Evolutionary conservation across 495 filamentous ascomycete species (phyloP), one percentile per base, ranked within the genome.

Genomic region (Neurospora sp.): DNA sequence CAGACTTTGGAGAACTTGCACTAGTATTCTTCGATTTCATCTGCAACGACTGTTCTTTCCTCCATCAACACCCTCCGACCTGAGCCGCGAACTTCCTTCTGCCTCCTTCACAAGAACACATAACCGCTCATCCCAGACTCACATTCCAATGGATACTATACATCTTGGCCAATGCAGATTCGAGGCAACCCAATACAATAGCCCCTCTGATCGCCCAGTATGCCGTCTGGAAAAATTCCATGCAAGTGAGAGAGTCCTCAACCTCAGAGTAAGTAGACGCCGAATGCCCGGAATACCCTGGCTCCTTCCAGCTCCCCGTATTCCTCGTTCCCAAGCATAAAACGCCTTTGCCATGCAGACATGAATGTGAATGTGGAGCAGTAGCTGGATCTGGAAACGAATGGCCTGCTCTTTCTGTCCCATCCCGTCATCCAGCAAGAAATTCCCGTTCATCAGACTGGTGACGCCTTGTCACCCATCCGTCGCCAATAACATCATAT

Each of bases 291-390:
- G 35, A 74, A 37, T 72, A 70, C 39, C 39, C 71, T 69, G 69
- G 12, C 71, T 71, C 39, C 74, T 14, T 39, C 54, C 69, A 27
- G 39, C 59, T 23, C n/a, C 31, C 54, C 18, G 4, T 41, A 10
- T n/a, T 44, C 69, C 39, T 27, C 39, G 3, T 37, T 42, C 38
- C 23, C 40, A 40, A 39, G n/a, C 39, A 23, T 31, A 44, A 35
- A 81, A 81, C 79, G 79, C 79, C 79, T 62, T 73, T 76, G 75
- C 78, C 77, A 81, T 80, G 79, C 78, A 70, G 14, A 66, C 14
- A 14, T 62, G 12, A 16, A 70, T 73, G 62, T 71, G 40, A 74
- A 75, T 74, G 74, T 74, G 70, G 54, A 41, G 71, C 40, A 70
- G 31, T 38, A 70, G 71, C 35, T 39, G 35, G 18, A 38, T 41